Conservation (phyloP, 257 asterid species). For the Solanum clarkiae region DNA sequence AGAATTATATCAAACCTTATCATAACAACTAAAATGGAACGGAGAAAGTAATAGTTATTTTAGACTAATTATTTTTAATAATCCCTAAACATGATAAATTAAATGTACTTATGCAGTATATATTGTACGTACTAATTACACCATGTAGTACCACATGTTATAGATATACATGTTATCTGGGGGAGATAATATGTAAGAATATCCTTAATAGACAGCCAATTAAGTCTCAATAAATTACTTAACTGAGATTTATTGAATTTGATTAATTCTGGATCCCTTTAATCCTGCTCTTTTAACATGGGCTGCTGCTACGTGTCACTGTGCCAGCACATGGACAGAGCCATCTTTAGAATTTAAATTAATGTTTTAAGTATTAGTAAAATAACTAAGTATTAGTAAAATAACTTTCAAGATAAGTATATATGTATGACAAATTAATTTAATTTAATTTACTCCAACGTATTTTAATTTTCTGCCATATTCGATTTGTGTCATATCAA, state of each 20-base stretch:
- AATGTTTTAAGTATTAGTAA: neutral
- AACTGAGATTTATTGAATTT: neutral
- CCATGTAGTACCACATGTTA: neutral
- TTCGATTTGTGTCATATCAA: neutral
- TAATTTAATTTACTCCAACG: neutral
- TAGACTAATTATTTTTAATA: neutral
- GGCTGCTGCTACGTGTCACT: neutral
- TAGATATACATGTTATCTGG: neutral
- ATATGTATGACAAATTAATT: neutral
- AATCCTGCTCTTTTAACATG: neutral
- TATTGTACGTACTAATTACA: neutral
- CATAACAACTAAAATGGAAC: no score
- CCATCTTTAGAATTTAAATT: neutral
- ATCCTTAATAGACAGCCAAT: neutral
- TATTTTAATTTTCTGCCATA: neutral
- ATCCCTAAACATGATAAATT: neutral
- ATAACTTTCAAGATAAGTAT: neutral
- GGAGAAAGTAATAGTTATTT: neutral
- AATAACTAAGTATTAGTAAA: neutral
- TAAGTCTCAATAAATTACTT: neutral
- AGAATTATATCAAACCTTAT: no score
- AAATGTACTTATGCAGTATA: neutral
- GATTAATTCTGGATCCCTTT: neutral
- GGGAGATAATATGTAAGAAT: neutral
- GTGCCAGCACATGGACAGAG: neutral